Conservation (phyloP, 768 basidiomycete genomes). For the Baorangia bicolor region DNA sequence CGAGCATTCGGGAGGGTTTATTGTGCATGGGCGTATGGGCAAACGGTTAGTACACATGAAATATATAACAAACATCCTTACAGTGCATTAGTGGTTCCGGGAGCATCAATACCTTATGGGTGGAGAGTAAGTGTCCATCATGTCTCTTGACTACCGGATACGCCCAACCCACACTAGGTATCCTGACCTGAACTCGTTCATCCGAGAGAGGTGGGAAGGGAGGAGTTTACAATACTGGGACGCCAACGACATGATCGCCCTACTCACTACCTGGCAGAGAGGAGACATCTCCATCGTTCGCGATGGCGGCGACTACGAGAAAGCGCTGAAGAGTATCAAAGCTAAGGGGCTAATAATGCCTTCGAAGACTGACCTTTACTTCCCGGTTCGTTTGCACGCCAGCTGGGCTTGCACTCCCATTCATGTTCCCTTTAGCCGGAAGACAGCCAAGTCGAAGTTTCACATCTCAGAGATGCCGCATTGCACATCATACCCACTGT, state of each 20-base stretch:
- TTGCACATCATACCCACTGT: constrained; percentile 54
- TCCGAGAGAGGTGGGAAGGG: constrained; percentile 52
- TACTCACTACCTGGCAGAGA: constrained; percentile 50
- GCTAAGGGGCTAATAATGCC: constrained; percentile 60
- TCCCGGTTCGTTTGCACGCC: constrained; percentile 40
- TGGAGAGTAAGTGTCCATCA: constrained; percentile 36
- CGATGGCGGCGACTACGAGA: constrained; percentile 44
- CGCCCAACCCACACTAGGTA: constrained; percentile 33
- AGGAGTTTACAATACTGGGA: constrained; percentile 47
- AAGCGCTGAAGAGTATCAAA: constrained; percentile 43
- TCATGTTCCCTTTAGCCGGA: constrained; percentile 41
- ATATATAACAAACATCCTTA: neutral
- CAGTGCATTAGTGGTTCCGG: constrained; percentile 49
- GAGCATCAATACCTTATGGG: constrained; percentile 43
- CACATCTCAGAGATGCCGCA: constrained; percentile 40
- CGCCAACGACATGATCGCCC: constrained; percentile 52
- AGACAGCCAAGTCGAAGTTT: constrained; percentile 52
- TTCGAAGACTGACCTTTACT: constrained; percentile 59
- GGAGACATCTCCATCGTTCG: constrained; percentile 51
- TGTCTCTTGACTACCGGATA: neutral
- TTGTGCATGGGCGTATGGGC: constrained; percentile 60
- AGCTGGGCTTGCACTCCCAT: neutral
- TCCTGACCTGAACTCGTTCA: constrained; percentile 47
- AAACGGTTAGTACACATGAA: constrained; percentile 40
- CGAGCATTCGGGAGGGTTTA: constrained; percentile 60